Evolutionary conservation across 2,329 filamentous ascomycete genomes (phyloP), one percentile per base, ranked within the genome.

Genomic region (Aaosphaeria pasadenensis): DNA sequence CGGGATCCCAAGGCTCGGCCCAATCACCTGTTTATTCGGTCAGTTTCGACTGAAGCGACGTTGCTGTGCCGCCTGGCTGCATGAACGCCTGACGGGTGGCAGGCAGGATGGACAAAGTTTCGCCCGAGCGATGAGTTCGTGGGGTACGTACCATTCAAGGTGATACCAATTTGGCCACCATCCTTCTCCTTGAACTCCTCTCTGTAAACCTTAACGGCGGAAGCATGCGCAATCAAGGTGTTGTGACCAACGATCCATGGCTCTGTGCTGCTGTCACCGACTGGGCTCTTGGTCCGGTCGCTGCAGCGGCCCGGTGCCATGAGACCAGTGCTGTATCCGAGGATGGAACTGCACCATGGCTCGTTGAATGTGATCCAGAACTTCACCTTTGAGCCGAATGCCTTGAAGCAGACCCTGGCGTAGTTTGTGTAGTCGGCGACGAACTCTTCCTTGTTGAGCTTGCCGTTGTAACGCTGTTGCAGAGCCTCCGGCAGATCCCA

Each of bases 351-450:
- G 73, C 89, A 95, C 84, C 88, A 94, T 4, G 90, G 90, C 75
- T 95, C 89, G 69, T 94, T 94, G 74, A 92, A 90, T 29, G 89
- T 94, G 69, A 91, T 89, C 90, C 90, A 95, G 72, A 89, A 80
- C 76, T 90, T 89, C 62, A 91, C 89, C 70, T 85, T 86, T 46
- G 84, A 81, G 43, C 80, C 80, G 48, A 95, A 78, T 1, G 84
- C 82, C 65, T 86, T 79, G 74, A 91, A 95, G 60, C 89, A 77
- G 42, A 89, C 77, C 52, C 86, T 84, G 7, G 89, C 87, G 65
- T 91, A 95, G 71, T 86, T 75, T 58, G 87, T 85, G 66, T 84
- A 95, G 73, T 95, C 90, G 49, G 85, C 80, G 3, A 88, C 84
- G 70, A 94, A 95, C 73, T 95, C 89, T 39, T 84, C 77, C 66